A percentile compares a stretch with the other conserved stretches of the same genome.
Evolutionary conservation across 768 basidiomycete species (phyloP).

Genomic region (Suillus hirtellus): DNA sequence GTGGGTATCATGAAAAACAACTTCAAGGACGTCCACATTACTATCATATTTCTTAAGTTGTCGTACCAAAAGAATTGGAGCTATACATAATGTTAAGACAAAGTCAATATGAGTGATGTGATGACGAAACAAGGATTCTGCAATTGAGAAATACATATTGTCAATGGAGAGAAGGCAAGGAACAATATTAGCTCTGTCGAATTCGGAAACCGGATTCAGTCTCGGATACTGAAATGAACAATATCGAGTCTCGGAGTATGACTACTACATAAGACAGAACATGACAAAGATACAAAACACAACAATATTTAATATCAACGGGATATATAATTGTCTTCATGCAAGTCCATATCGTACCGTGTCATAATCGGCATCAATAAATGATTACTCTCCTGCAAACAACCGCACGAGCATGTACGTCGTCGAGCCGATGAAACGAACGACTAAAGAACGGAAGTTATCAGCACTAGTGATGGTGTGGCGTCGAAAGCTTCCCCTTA

Average conservation of each 20-base stretch:
- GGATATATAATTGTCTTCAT: not conserved
- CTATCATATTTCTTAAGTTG: not conserved
- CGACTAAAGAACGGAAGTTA: slow-evolving; percentile 47
- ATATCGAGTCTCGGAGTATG: not conserved
- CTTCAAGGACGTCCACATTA: not conserved
- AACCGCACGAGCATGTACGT: slow-evolving; percentile 82
- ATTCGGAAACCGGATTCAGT: not conserved
- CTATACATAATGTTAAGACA: not conserved
- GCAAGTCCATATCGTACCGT: not conserved
- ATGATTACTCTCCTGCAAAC: slow-evolving; percentile 80
- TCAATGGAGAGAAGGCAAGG: too few species aligned
- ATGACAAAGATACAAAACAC: not conserved
- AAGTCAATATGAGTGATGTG: not conserved
- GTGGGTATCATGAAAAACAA: not conserved
- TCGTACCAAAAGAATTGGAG: not conserved
- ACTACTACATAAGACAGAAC: not conserved
- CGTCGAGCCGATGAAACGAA: slow-evolving; percentile 83
- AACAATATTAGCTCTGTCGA: not conserved
- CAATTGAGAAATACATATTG: too few species aligned
- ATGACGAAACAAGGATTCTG: not conserved
- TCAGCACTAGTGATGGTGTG: not conserved
- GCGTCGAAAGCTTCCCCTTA: slow-evolving; percentile 43
- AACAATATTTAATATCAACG: not conserved
- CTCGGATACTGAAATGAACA: too few species aligned
- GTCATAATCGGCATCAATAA: not conserved